Evolutionary conservation across 371 early-diverging fungal species (phyloP).

Genomic region (Smittium culicis): DNA sequence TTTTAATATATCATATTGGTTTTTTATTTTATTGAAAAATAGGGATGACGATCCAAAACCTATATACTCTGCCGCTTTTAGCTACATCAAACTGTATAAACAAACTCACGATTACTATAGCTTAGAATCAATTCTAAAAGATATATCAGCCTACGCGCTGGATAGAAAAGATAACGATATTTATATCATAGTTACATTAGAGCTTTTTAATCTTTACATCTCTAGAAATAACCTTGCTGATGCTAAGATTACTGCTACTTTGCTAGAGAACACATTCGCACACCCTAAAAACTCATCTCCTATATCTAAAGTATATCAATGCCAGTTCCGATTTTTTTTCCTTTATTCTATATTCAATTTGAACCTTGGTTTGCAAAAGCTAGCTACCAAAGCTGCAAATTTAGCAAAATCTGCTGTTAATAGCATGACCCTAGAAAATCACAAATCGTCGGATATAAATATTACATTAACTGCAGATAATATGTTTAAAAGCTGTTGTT

Average conservation of each 20-base stretch:
- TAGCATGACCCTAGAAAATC: background rate
- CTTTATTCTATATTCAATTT: background rate
- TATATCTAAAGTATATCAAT: background rate
- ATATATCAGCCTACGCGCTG: background rate
- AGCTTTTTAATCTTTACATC: background rate
- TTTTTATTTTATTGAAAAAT: background rate
- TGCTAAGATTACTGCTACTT: no score
- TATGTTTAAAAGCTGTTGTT: background rate
- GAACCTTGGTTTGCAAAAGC: background rate
- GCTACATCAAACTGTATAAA: background rate
- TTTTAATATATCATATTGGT: no score
- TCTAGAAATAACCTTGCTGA: background rate
- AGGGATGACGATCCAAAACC: background rate
- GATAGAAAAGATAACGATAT: conserved; percentile 3
- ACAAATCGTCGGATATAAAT: background rate
- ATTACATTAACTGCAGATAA: background rate
- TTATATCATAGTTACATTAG: background rate
- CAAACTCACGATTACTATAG: background rate
- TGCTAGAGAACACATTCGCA: background rate
- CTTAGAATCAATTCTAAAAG: background rate
- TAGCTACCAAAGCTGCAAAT: background rate
- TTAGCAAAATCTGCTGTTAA: background rate
- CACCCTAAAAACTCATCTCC: no score
- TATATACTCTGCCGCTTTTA: background rate
- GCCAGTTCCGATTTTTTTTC: background rate